Evolutionary conservation across 176 grass and related monocot genomes (phyloP), one percentile per base, ranked within the genome.

Genomic region (Triticum urartu): DNA sequence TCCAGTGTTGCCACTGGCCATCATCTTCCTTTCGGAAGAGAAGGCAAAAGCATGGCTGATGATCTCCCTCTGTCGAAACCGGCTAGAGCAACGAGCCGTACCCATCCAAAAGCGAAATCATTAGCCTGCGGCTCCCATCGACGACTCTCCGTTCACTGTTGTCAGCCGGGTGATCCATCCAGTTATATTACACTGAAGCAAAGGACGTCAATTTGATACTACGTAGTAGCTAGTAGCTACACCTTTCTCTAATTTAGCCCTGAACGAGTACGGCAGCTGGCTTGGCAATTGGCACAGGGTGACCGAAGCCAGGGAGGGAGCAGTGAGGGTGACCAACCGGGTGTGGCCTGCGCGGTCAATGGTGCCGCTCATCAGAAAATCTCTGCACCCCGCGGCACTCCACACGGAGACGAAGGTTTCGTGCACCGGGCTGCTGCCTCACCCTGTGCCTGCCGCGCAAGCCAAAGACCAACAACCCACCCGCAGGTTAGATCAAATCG

Each of bases 281-380:
- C 14, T 30, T 42, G 67, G 7, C 50, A 15, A 18, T 30, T 42
- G 67, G 7, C 50, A 54, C 6, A 54, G 5, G 50, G 50, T 54
- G 50, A 18, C 2, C 45, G 45, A 47, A 18, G 50, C 15, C 5
- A 54, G 50, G 50, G 50, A 54, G 50, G 50, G 15, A 54, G 50
- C 50, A 54, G 50, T 54, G 50, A 54, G 50, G 50, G 50, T 81
- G 66, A 87, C 85, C 42, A 79, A 79, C 79, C 26, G 14, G 56
- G 3, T 26, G 58, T 39, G 64, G 3, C 40, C 21, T 21, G 15
- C 35, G 28, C 84, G 42, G 91, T 93, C 94, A 93, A 95, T 87
- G 71, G 60, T 84, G 58, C 73, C 82, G 89, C 67, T 91, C 87
- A 91, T 89, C 91, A 86, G 87, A 81, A 87, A 92, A 73, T 18